These are phyloP conservation scores for Cutaneotrichosporon cutaneum DNA, from an alignment of 1,284 basidiomycete species.

Conservation along the genomic window DNA sequence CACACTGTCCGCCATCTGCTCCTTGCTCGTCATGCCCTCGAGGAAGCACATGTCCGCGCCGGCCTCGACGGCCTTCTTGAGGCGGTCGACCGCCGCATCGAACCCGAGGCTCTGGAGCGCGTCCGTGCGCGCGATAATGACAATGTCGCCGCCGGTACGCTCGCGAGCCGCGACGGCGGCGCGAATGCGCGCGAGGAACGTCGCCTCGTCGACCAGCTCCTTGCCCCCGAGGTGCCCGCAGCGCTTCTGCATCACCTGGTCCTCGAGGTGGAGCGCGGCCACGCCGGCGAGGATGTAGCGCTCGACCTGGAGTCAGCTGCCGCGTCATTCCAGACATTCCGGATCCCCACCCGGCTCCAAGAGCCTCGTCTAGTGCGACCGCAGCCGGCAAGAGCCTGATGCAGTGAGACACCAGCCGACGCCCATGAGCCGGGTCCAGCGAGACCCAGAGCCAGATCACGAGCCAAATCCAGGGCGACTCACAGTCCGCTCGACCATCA, in stretches of 20 bases:
- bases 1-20: conserved; percentile 65
- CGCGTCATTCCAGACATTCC: no score
- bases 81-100: conserved; percentile 61
- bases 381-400: no score
- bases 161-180: conserved; percentile 72
- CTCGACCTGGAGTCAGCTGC: conserved; percentile 57
- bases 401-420: no score
- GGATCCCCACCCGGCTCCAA: no score
- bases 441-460: no score
- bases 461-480: background rate
- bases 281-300: conserved; percentile 70
- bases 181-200: conserved; percentile 61
- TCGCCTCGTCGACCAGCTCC: conserved; percentile 59
- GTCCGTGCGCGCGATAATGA: conserved; percentile 79
- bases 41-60: conserved; percentile 83
- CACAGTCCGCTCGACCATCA: conserved; percentile 57
- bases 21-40: conserved; percentile 70
- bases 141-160: conserved; percentile 63
- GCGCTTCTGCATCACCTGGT: conserved; percentile 78
- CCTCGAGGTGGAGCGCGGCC: conserved; percentile 75
- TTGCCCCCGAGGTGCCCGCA: conserved; percentile 79
- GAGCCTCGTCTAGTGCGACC: no score
- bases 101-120: conserved; percentile 63
- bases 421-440: no score
- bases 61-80: conserved; percentile 51